Evolutionary conservation across 2,329 filamentous ascomycete species (phyloP), one percentile per base, ranked within the genome.

Genomic region (Alternaria viburni): DNA sequence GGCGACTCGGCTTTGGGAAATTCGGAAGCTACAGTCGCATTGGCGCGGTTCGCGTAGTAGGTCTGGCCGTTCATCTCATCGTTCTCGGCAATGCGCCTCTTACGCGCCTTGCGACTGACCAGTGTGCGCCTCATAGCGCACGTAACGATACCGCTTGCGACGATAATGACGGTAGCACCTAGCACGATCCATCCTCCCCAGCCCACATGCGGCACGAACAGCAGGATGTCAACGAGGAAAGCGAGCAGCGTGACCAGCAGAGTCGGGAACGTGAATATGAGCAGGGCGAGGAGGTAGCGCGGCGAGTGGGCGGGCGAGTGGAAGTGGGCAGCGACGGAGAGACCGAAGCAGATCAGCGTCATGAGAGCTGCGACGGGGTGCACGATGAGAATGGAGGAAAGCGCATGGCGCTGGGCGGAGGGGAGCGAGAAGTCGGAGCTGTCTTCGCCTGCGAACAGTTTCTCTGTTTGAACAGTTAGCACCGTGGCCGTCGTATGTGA

Each of bases 51-150:
- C 70, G 82, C 79, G 81, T 96, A 97, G 78, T 91, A 97, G 76
- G 94, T 96, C 74, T 96, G 90, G 26, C 95, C 95, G 77, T 92
- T 98, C 94, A 98, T 98, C 78, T 98, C 94, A 8, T 94, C 93
- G 77, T 98, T 97, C 79, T 96, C 92, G 3, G 90, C 93, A 76
- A 98, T 96, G 49, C 93, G 89, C 83, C 90, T 93, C 85, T 96
- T 94, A 66, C 94, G 88, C n/a, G 94, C 92, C 83, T 97, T 97
- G 72, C 95, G 89, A 79, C 92, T 92, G 65, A 97, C 92, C 61
- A 98, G 84, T 3, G 94, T 96, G 64, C 95, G 89, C 68, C 96
- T 91, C 93, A 98, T 98, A 21, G 93, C 93, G 78, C 94, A 99
- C 9, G 93, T 94, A 36, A 97, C 89, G 61, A 99, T 87, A 45